Evolutionary conservation across 192 early-diverging fungal species (phyloP).

Genomic region (Coemansia sp.): DNA sequence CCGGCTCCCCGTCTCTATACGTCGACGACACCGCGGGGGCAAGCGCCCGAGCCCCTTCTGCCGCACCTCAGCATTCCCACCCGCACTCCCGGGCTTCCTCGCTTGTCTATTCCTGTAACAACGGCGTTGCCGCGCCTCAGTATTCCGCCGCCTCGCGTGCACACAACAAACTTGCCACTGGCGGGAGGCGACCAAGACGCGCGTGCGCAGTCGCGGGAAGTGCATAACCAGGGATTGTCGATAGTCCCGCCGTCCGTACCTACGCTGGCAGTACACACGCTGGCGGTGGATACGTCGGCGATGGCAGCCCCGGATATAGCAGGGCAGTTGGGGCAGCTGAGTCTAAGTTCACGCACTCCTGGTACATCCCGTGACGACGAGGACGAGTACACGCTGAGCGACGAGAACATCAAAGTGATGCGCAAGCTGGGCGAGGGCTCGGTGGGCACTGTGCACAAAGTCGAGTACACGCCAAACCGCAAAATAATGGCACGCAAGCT

Average conservation of each 20-base stretch:
- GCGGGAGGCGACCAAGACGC: constrained; percentile 37
- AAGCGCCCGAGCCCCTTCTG: constrained; percentile 18
- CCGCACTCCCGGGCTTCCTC: too few relatives aligned
- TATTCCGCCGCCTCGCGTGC: constrained; percentile 30
- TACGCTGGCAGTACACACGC: neutral
- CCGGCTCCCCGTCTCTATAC: constrained; percentile 38
- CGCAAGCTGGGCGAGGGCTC: constrained; percentile 88
- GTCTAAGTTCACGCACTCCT: constrained; percentile 5
- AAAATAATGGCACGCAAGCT: constrained; percentile 91
- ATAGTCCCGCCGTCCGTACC: constrained; percentile 6
- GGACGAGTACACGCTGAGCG: constrained; percentile 45
- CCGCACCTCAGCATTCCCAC: constrained; percentile 13
- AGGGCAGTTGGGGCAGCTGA: constrained; percentile 31
- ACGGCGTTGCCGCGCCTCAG: neutral
- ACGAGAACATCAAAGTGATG: constrained; percentile 73
- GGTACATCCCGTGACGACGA: constrained; percentile 5
- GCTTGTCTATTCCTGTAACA: neutral
- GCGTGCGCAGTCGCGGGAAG: constrained; percentile 47
- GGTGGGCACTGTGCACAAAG: constrained; percentile 90
- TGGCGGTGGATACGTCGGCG: constrained; percentile 8
- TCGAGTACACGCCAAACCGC: constrained; percentile 68
- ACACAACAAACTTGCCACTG: constrained; percentile 28
- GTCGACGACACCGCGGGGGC: constrained; percentile 47
- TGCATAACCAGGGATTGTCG: constrained; percentile 32
- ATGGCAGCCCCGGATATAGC: constrained; percentile 14